Conservation (phyloP, 2,329 filamentous ascomycete genomes). For the Sphaerostilbella broomeana region DNA sequence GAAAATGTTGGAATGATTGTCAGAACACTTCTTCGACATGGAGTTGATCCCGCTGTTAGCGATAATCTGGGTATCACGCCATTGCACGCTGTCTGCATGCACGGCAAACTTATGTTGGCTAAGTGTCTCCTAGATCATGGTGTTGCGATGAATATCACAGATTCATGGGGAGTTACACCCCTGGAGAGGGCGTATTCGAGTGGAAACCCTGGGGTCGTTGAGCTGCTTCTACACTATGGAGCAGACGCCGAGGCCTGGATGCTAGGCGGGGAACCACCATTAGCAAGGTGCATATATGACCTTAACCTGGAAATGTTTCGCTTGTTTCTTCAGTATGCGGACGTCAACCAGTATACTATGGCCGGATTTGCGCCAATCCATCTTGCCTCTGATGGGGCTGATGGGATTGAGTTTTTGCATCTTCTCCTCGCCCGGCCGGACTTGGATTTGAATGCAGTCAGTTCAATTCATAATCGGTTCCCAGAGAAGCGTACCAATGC, state of each 20-base stretch:
- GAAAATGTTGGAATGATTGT: neutral
- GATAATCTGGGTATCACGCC: slow-evolving; percentile 8
- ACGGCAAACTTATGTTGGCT: slow-evolving; percentile 8
- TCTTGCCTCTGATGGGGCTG: slow-evolving; percentile 7
- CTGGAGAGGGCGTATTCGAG: slow-evolving; percentile 13
- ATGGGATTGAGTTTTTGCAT: slow-evolving; percentile 13
- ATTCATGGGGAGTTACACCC: slow-evolving; percentile 11
- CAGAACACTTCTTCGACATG: slow-evolving; percentile 5
- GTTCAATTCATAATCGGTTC: neutral
- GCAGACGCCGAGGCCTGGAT: slow-evolving; percentile 14
- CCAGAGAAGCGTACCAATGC: slow-evolving; percentile 1
- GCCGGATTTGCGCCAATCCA: slow-evolving; percentile 11
- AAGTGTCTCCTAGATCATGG: slow-evolving; percentile 13
- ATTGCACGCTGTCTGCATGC: slow-evolving; percentile 6
- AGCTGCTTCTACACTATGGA: slow-evolving; percentile 13
- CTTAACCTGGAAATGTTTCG: slow-evolving; percentile 12
- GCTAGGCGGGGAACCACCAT: slow-evolving; percentile 6
- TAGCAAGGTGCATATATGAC: slow-evolving; percentile 11
- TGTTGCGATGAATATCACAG: slow-evolving; percentile 13
- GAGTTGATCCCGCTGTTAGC: slow-evolving; percentile 5
- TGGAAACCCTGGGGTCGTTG: slow-evolving; percentile 8
- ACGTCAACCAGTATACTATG: slow-evolving; percentile 8
- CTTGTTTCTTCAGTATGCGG: slow-evolving; percentile 5
- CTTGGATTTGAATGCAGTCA: slow-evolving; percentile 8
- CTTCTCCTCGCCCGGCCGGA: slow-evolving; percentile 7